Evolutionary conservation across 2,329 filamentous ascomycete genomes (phyloP).

Genomic region (Dendryphion nanum): DNA sequence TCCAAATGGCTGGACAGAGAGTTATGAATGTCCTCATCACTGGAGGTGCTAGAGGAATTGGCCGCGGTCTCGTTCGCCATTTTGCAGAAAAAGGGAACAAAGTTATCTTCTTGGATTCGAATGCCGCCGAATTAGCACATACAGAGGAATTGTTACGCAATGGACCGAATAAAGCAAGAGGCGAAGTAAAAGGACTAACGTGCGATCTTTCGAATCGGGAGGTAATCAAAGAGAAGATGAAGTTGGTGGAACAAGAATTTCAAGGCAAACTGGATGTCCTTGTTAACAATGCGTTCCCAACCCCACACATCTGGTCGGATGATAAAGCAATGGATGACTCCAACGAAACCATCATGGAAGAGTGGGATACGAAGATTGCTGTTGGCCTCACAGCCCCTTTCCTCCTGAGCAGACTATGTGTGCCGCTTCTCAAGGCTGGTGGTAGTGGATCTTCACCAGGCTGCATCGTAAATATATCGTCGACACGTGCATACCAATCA

Average conservation of each 20-base stretch:
- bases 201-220: constrained; percentile 44
- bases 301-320: constrained; percentile 22
- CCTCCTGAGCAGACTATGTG: constrained; percentile 29
- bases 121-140: constrained; percentile 41
- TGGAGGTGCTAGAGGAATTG: constrained; percentile 48
- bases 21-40: constrained; percentile 36
- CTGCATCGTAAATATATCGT: constrained; percentile 49
- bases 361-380: constrained; percentile 35
- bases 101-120: constrained; percentile 47
- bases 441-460: constrained; percentile 22
- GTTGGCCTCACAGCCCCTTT: constrained; percentile 36
- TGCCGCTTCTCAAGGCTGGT: constrained; percentile 24
- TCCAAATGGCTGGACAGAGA: background rate
- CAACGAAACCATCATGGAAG: constrained; percentile 26
- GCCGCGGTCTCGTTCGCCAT: constrained; percentile 45
- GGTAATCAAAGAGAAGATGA: constrained; percentile 36
- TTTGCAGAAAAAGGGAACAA: constrained; percentile 44
- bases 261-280: constrained; percentile 32
- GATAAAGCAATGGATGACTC: constrained; percentile 30
- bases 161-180: constrained; percentile 5
- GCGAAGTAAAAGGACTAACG: constrained; percentile 13
- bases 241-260: constrained; percentile 37
- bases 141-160: constrained; percentile 16
- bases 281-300: constrained; percentile 37
- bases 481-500: constrained; percentile 50